A percentile compares a stretch with the other conserved stretches of the same genome.
Evolutionary conservation across 768 basidiomycete genomes (phyloP).

Genomic region (Psilocybe subaeruginosa): DNA sequence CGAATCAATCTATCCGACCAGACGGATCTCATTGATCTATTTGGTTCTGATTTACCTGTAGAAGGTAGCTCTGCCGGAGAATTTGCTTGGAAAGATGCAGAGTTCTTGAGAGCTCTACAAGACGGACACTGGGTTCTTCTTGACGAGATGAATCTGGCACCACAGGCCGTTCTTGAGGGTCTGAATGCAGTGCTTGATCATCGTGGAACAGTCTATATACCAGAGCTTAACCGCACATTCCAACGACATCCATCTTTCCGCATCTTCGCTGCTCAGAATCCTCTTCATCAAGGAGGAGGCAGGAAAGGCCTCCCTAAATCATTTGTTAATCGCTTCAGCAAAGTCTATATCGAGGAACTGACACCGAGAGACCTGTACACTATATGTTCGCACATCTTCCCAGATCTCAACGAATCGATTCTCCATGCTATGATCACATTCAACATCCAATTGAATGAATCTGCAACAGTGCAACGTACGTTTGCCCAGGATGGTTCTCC

Average conservation of each 20-base stretch:
- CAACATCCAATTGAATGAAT: slow-evolving; percentile 71
- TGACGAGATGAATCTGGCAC: slow-evolving; percentile 99
- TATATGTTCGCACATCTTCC: slow-evolving; percentile 78
- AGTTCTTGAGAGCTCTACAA: slow-evolving; percentile 91
- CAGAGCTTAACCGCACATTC: slow-evolving; percentile 92
- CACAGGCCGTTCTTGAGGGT: slow-evolving; percentile 95
- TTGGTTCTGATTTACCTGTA: slow-evolving; percentile 94
- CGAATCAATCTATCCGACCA: slow-evolving; percentile 99
- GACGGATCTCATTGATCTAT: slow-evolving; percentile 94
- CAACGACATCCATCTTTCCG: slow-evolving; percentile 90
- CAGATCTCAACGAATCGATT: slow-evolving; percentile 51
- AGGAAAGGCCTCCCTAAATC: slow-evolving; percentile 97
- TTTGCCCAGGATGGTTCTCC: slow-evolving; percentile 86
- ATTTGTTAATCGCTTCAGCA: slow-evolving; percentile 98
- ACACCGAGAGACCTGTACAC: slow-evolving; percentile 73
- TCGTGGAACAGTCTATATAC: slow-evolving; percentile 92
- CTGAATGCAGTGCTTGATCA: slow-evolving; percentile 96
- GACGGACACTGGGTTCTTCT: slow-evolving; percentile 97
- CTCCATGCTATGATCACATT: slow-evolving; percentile 81
- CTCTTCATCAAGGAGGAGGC: slow-evolving; percentile 93
- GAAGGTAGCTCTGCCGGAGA: slow-evolving; percentile 91
- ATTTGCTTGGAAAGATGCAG: slow-evolving; percentile 97
- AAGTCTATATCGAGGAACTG: slow-evolving; percentile 91
- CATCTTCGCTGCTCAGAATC: slow-evolving; percentile 98
- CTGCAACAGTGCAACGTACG: slow-evolving; percentile 60